Evolutionary conservation across 495 filamentous ascomycete species (phyloP).

Genomic region (Penicillium chermesinum): DNA sequence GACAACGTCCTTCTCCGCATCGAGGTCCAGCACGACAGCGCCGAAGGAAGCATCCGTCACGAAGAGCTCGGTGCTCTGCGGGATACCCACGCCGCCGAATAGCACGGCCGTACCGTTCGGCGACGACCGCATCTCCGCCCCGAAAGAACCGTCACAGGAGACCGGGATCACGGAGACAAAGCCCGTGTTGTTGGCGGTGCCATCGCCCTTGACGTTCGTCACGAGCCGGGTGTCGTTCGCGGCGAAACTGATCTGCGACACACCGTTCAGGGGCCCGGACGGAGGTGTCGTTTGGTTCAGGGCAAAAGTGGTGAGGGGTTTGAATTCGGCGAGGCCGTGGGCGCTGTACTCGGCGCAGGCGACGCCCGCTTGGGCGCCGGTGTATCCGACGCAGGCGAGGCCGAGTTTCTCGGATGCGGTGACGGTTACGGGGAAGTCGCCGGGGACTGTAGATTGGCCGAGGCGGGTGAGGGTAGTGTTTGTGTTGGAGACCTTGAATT

Average conservation of each 20-base stretch:
- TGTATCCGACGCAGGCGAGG: conserved; percentile 50
- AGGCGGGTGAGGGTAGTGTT: conserved; percentile 45
- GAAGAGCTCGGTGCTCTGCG: conserved; percentile 38
- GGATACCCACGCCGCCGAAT: conserved; percentile 47
- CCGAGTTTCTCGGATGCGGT: conserved; percentile 43
- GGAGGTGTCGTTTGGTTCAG: conserved; percentile 34
- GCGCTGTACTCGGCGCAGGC: conserved; percentile 44
- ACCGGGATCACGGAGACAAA: conserved; percentile 40
- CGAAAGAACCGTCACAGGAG: no score
- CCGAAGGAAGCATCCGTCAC: conserved; percentile 54
- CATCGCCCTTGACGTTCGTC: conserved; percentile 55
- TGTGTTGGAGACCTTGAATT: conserved; percentile 44
- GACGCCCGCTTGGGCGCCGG: conserved; percentile 49
- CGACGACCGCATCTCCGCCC: conserved; percentile 22
- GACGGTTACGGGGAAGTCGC: conserved; percentile 55
- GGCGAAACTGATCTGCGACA: conserved; percentile 54
- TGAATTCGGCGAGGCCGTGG: conserved; percentile 27
- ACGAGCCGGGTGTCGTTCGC: conserved; percentile 44
- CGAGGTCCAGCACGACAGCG: conserved; percentile 36
- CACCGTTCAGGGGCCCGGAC: conserved; percentile 46
- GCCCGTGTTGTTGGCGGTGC: conserved; percentile 46
- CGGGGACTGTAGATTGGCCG: conserved; percentile 42
- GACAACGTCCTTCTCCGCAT: conserved; percentile 4
- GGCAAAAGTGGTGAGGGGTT: background rate
- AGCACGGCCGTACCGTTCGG: conserved; percentile 49